These are phyloP conservation scores for Ilex asprella DNA, from an alignment of 257 asterid genomes.

Conservation along the genomic window DNA sequence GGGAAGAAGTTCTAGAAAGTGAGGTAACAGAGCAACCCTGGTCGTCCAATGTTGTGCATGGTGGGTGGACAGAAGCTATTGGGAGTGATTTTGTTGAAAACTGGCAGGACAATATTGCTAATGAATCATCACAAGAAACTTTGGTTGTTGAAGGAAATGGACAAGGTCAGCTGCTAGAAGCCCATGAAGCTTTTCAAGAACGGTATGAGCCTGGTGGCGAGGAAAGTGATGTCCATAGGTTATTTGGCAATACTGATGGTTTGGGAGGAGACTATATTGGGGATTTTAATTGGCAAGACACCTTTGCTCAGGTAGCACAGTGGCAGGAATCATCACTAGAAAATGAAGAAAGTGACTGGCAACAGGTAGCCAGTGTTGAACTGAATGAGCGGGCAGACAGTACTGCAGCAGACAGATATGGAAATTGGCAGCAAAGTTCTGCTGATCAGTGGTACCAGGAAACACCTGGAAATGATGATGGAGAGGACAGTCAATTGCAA, in stretches of 20 bases:
- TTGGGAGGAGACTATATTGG: slow-evolving; percentile 25
- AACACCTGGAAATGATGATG: slow-evolving; percentile 25
- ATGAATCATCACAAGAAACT: slow-evolving; percentile 24
- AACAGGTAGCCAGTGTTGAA: slow-evolving; percentile 19
- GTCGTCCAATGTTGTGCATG: slow-evolving; percentile 18
- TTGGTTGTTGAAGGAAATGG: slow-evolving; percentile 13
- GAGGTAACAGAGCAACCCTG: slow-evolving; percentile 25
- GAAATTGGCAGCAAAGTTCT: slow-evolving; percentile 32
- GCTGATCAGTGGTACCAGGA: slow-evolving; percentile 36
- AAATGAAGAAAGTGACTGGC: slow-evolving; percentile 31
- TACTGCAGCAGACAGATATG: slow-evolving; percentile 19
- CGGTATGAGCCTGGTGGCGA: slow-evolving; percentile 21
- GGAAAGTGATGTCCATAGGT: slow-evolving; percentile 21
- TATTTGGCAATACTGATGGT: slow-evolving; percentile 12
- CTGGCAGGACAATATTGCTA: slow-evolving; percentile 9
- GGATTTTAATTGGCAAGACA: slow-evolving; percentile 34
- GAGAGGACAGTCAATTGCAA: slow-evolving; percentile 34
- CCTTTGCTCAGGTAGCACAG: slow-evolving; percentile 34
- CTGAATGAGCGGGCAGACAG: slow-evolving; percentile 27
- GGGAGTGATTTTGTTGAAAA: slow-evolving; percentile 15
- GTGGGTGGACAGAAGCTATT: slow-evolving; percentile 17
- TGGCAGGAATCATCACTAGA: slow-evolving; percentile 26
- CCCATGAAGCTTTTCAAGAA: slow-evolving; percentile 25
- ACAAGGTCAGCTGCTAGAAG: slow-evolving; percentile 12
- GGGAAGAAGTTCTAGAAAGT: slow-evolving; percentile 22